A percentile compares a stretch with the other conserved stretches of the same genome.
These are phyloP conservation scores for Corymbia maculata DNA, from an alignment of 345 rosid genomes.

Conservation along the genomic window DNA sequence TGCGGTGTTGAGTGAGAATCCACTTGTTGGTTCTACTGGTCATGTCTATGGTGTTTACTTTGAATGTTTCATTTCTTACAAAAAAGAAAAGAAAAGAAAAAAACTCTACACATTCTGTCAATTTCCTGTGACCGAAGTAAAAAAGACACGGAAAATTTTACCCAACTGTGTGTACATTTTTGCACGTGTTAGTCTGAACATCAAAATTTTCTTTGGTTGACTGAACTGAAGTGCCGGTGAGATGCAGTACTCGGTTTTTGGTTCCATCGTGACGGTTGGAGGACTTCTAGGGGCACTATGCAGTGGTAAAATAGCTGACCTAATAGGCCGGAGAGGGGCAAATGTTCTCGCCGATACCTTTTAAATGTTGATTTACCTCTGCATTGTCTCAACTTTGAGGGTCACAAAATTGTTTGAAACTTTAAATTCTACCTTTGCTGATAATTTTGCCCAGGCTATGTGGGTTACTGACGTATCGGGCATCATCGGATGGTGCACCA, in stretches of 20 bases:
- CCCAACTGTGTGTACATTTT: background rate
- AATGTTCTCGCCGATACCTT: background rate
- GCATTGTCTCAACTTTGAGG: background rate
- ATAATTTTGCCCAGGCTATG: slow-evolving; percentile 24
- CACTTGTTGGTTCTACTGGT: background rate
- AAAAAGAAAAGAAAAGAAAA: no score
- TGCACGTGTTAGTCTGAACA: background rate
- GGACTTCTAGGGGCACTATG: slow-evolving; percentile 40
- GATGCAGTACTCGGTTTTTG: slow-evolving; percentile 47
- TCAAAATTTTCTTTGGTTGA: background rate
- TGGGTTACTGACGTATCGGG: slow-evolving; percentile 22
- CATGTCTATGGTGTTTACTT: background rate
- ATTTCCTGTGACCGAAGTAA: background rate
- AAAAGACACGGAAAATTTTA: background rate
- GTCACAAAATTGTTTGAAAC: background rate
- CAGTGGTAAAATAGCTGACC: slow-evolving; percentile 32
- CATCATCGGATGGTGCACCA: slow-evolving; percentile 39
- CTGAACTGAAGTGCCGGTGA: background rate
- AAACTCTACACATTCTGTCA: background rate
- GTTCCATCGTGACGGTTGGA: slow-evolving; percentile 46
- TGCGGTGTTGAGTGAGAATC: background rate
- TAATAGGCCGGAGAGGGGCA: slow-evolving; percentile 34
- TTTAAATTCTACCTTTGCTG: background rate
- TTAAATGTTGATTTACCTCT: background rate
- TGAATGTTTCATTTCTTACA: background rate